Evolutionary conservation across 2,329 filamentous ascomycete genomes (phyloP), one percentile per base, ranked within the genome.

Genomic region (Verticillium nubilum): DNA sequence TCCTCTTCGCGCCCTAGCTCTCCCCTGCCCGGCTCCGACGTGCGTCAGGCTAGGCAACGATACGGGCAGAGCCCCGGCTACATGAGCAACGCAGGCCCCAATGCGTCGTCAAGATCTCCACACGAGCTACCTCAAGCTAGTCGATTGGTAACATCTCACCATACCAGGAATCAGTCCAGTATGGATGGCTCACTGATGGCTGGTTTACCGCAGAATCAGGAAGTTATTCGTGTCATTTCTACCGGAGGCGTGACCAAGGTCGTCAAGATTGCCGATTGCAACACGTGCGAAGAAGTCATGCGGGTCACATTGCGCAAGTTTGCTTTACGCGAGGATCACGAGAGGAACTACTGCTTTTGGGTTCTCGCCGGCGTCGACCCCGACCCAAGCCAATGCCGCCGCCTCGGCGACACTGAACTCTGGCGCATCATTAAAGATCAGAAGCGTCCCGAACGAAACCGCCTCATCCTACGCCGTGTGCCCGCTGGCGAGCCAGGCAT

Each of bases 331-430:
- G 92, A 97, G 70, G 91, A 94, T 63, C 92, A 97, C 68, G 90
- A 95, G 71, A 86, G 92, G 68, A 97, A 96, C 69, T 98, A 97
- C 76, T 97, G 93, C 78, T 98, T 99, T 77, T 98, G 95, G 80
- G 89, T 97, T 1, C 80, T 98, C 60, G 88, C 91, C 65, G 94
- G 93, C 56, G 79, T 92, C 42, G 92, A 97, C 54, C 88, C 93
- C 1, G 89, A 95, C 66, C 89, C 92, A 29, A 84, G 83, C 56
- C 87, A 92, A 69, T 96, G 91, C 72, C 87, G 92, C 61, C 87
- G 91, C 56, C 80, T 98, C 42, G 88, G 88, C 33, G 95, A 99
- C 68, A 88, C 86, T 4, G 95, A 99, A 72, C 79, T 99, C 12
- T 90, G 95, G 82, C 87, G 91, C 62, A 91, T 98, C 58, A 96